Evolutionary conservation across 1,139 yeast species (phyloP), one percentile per base, ranked within the genome.

Genomic region (Hyphopichia khmerensis): DNA sequence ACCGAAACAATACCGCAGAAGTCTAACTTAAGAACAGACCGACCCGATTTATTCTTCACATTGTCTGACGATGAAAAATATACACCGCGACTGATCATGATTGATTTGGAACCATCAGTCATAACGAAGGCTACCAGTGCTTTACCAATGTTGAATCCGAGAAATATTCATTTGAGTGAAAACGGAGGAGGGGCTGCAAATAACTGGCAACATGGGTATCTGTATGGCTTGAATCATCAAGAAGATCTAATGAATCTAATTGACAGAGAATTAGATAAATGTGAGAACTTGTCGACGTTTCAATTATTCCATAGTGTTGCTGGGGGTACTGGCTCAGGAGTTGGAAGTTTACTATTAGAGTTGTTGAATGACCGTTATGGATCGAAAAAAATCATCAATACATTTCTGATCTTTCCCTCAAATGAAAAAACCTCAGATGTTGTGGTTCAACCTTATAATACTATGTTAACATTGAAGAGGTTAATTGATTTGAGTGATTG

Each of bases 311-410:
- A 93, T 62, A 88, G 97, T 14, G 96, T 95, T n/a, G 98, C 97
- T 0, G 99, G 99, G 21, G 99, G 99, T 31, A 93, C 99, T 0
- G 99, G 99, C 0, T 87, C 96, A 0, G 99, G 99, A 7, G 80
- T 90, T 36, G 99, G 99, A 0, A 88, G 96, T 0, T 79, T 79
- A 47, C 55, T 93, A 38, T 65, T 93, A 39, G 98, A 93, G 60
- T 70, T 82, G 21, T 65, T 95, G 46, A 80, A 82, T 43, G 99
- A 95, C 59, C 69, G 93, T 45, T 91, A 83, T 57, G 77, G 76
- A 3, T 83, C 86, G 43, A 91, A 91, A 60, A 91, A 90, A 58
- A 65, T 93, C 39, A 73, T 88, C 14, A 88, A 87, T 43, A 90
- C 99, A 0, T 87, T 87, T 53, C 87, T 93, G 41, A 85, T 93